Evolutionary conservation across 805 yeast species (phyloP).

Genomic region (Candida broadrunensis): DNA sequence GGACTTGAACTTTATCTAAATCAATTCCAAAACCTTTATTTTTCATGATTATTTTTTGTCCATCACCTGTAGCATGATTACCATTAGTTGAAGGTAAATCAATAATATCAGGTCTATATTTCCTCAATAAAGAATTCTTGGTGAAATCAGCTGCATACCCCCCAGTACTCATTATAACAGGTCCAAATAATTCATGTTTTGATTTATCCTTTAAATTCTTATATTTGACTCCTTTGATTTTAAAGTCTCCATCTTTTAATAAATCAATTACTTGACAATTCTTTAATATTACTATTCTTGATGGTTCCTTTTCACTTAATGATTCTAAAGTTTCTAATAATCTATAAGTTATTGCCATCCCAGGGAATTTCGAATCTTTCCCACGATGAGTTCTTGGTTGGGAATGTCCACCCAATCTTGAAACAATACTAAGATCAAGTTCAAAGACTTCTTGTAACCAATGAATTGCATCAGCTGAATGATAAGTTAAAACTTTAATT

Average conservation of each 20-base stretch:
- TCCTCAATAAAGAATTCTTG: slow-evolving; percentile 47
- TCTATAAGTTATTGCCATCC: slow-evolving; percentile 60
- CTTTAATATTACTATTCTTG: slow-evolving; percentile 37
- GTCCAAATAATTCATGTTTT: slow-evolving; percentile 42
- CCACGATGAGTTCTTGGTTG: slow-evolving; percentile 82
- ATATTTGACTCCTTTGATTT: slow-evolving; percentile 28
- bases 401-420: slow-evolving; percentile 83
- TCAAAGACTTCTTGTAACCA: slow-evolving; percentile 69
- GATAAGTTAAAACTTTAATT: slow-evolving; percentile 56
- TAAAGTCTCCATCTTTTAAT: slow-evolving; percentile 26
- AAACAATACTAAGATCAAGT: slow-evolving; percentile 62
- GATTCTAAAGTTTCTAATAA: slow-evolving; percentile 49
- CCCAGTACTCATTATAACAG: slow-evolving; percentile 62
- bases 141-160: slow-evolving; percentile 67
- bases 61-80: slow-evolving; percentile 61
- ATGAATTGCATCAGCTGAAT: slow-evolving; percentile 64
- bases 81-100: slow-evolving; percentile 61
- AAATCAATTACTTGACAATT: slow-evolving; percentile 44
- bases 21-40: slow-evolving; percentile 57
- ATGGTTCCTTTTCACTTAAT: slow-evolving; percentile 42
- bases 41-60: slow-evolving; percentile 52
- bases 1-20: slow-evolving; percentile 64
- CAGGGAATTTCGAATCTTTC: slow-evolving; percentile 60
- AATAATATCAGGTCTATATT: slow-evolving; percentile 57
- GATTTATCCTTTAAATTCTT: slow-evolving; percentile 29